These are phyloP conservation scores for Pezicula neosporulosa DNA, from an alignment of 2,329 filamentous ascomycete species.

Conservation along the genomic window DNA sequence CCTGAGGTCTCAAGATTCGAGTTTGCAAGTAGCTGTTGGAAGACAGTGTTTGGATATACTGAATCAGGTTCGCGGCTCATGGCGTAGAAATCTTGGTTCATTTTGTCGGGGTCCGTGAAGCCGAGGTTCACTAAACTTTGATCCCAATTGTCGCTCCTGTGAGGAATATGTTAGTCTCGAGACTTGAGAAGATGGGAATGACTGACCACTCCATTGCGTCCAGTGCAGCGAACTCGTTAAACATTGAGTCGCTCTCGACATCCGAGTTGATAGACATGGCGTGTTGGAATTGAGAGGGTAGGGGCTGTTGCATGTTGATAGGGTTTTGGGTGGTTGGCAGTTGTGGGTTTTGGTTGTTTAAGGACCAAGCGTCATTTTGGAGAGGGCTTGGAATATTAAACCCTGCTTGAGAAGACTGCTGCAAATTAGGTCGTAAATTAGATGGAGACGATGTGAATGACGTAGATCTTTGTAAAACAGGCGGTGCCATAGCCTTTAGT, in stretches of 20 bases:
- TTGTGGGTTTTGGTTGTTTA: neutral
- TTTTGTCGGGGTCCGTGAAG: slow-evolving; percentile 28
- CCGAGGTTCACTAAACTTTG: slow-evolving; percentile 31
- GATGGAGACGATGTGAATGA: slow-evolving; percentile 1
- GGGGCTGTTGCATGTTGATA: slow-evolving; percentile 7
- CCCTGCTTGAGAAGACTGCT: neutral
- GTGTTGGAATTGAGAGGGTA: slow-evolving; percentile 13
- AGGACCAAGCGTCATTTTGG: neutral
- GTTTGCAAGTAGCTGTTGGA: slow-evolving; percentile 27
- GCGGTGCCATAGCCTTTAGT: slow-evolving; percentile 2
- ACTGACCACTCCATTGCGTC: slow-evolving; percentile 47
- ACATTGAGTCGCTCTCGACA: slow-evolving; percentile 42
- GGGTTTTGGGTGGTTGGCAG: neutral
- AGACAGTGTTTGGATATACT: slow-evolving; percentile 24
- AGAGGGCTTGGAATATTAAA: neutral
- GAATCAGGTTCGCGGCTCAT: slow-evolving; percentile 29
- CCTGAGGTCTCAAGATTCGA: slow-evolving; percentile 20
- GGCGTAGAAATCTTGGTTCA: slow-evolving; percentile 29
- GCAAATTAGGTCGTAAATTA: neutral
- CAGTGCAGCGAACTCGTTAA: slow-evolving; percentile 54
- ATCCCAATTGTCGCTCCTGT: slow-evolving; percentile 28
- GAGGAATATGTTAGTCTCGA: slow-evolving; percentile 8
- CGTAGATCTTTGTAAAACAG: neutral
- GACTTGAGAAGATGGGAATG: neutral
- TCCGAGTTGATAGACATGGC: slow-evolving; percentile 19